Conservation (phyloP, 768 basidiomycete species). For the Collybia sp. region DNA sequence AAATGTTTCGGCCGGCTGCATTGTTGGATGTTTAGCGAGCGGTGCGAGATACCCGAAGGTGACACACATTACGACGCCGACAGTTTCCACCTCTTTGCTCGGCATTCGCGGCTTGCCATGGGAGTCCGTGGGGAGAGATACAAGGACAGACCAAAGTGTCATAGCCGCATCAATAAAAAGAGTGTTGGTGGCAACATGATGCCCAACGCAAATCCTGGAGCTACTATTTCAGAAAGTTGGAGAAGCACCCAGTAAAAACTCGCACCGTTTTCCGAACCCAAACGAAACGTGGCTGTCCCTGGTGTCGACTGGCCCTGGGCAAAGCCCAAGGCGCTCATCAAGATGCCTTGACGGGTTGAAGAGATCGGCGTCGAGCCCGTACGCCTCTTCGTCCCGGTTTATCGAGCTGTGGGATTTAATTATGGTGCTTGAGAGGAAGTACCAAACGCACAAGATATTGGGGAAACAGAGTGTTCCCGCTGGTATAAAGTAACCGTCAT, state of each 20-base stretch:
- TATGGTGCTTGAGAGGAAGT: constrained; percentile 2
- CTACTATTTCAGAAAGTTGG: background rate
- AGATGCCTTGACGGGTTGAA: constrained; percentile 15
- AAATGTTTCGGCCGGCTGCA: background rate
- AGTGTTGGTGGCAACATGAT: background rate
- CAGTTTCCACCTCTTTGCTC: background rate
- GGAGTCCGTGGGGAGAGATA: background rate
- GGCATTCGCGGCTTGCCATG: background rate
- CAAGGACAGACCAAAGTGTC: background rate
- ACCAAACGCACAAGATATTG: constrained; percentile 13
- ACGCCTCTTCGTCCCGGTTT: constrained; percentile 16
- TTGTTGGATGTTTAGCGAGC: background rate
- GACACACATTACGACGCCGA: background rate
- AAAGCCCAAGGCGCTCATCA: constrained; percentile 1
- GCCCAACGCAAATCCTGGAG: background rate
- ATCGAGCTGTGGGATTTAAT: constrained; percentile 8
- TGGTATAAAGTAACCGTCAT: constrained; percentile 15
- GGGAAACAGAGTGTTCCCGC: constrained; percentile 12
- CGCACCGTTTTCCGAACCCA: background rate
- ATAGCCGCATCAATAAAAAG: background rate
- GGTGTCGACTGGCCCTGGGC: background rate
- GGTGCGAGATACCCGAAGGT: background rate
- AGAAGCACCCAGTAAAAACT: background rate
- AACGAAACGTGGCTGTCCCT: background rate
- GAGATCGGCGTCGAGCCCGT: constrained; percentile 14